Evolutionary conservation across 192 early-diverging fungal species (phyloP).

Genomic region (Rhizophagus prolifer): DNA sequence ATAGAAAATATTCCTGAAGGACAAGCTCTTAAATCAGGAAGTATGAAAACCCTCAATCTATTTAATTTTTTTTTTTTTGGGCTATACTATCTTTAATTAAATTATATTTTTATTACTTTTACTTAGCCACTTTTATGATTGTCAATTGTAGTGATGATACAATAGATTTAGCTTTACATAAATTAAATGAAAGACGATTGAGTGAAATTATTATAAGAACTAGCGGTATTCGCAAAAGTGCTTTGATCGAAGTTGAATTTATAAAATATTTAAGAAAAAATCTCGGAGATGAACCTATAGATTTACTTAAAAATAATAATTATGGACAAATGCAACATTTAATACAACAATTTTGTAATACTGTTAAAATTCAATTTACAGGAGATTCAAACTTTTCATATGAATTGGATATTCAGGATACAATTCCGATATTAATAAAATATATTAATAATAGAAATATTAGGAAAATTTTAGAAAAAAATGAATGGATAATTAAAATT

Average conservation of each 20-base stretch:
- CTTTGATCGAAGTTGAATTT: constrained; percentile 41
- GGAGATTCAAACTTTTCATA: not conserved
- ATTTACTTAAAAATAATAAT: constrained; percentile 36
- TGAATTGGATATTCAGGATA: not conserved
- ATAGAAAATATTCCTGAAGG: not conserved
- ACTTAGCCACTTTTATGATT: constrained; percentile 37
- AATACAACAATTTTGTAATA: not conserved
- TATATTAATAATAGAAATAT: not conserved
- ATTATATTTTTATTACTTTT: not conserved
- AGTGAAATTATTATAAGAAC: constrained; percentile 25
- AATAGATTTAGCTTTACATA: constrained; percentile 39
- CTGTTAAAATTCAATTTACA: not conserved
- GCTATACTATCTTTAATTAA: not conserved
- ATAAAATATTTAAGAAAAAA: constrained; percentile 46
- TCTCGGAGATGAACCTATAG: constrained; percentile 39
- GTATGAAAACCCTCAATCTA: not conserved
- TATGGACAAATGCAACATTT: not conserved
- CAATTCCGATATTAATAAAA: not conserved
- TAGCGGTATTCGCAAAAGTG: constrained; percentile 39
- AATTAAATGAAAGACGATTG: constrained; percentile 28
- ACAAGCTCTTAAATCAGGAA: not conserved
- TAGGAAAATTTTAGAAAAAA: constrained; percentile 39
- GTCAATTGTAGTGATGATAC: constrained; percentile 46
- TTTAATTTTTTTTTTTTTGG: no score
- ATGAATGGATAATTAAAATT: constrained; percentile 48